Base-by-base conservation (phyloP, 208 protist genomes). In the Wallacemonas sp. region DNA sequence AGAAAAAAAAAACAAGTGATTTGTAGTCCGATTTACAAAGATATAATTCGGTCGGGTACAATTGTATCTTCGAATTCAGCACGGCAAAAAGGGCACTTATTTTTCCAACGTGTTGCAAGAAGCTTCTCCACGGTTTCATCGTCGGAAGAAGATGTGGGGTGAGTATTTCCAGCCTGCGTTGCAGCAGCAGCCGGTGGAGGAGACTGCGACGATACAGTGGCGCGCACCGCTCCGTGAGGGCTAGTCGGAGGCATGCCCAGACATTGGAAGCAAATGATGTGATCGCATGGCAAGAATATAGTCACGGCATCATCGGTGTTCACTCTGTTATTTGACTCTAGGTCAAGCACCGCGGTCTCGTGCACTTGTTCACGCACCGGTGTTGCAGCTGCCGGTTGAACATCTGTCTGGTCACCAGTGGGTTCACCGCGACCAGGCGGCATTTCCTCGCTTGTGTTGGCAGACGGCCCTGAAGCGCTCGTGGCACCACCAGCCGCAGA, bases 281-380 rank as follows among this genome's bases (percentile, higher is more conserved):
- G 76, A 44, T 62, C 44, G 63, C 76, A 82, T 21, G 76, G 76
- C 11, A 82, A 56, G 27, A 82, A 51, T 47, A 82, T 63, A 19
- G 72, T 67, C 11, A 75, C 55, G 31, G 64, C 22, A 33, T 82
- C 70, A 66, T 75, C 75, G 51, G 19, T 27, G n/a, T 8, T 55
- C 14, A 4, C 47, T 11, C 33, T n/a, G 47, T n/a, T n/a, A n/a
- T n/a, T n/a, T n/a, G n/a, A n/a, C n/a, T n/a, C n/a, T n/a, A n/a
- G n/a, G n/a, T n/a, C n/a, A n/a, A n/a, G n/a, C n/a, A n/a, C n/a
- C n/a, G n/a, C n/a, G n/a, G n/a, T n/a, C n/a, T n/a, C n/a, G n/a
- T n/a, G n/a, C n/a, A n/a, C n/a, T n/a, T n/a, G n/a, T n/a, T n/a
- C n/a, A n/a, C n/a, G n/a, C n/a, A n/a, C n/a, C n/a, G n/a, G n/a